phyloP scores from a whole-genome alignment of 164 flowering plant species.

The Vitis amurensis region DNA sequence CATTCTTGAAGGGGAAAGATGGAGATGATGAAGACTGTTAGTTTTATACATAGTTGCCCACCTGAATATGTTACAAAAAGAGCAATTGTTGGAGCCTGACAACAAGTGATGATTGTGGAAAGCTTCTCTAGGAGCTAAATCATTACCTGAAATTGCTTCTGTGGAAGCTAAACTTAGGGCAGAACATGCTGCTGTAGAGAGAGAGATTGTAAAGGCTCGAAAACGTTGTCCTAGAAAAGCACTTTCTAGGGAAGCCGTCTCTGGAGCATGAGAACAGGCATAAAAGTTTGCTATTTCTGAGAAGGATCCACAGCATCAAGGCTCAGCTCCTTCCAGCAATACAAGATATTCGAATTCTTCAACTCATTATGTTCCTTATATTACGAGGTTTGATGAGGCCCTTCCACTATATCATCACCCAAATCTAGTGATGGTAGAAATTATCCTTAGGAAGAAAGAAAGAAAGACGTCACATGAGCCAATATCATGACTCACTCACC shows the following conservation, averaged over 20 bases:
- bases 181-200: constrained; percentile 89
- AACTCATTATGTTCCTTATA: constrained; percentile 14
- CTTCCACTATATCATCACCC: no score
- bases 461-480: no score
- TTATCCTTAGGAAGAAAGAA: no score
- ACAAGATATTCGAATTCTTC: constrained; percentile 37
- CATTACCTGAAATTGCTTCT: constrained; percentile 52
- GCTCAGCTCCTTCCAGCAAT: constrained; percentile 34
- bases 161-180: constrained; percentile 65
- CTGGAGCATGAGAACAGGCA: constrained; percentile 35
- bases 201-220: constrained; percentile 85
- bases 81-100: constrained; percentile 64
- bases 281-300: constrained; percentile 26
- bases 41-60: no score
- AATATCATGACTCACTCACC: no score
- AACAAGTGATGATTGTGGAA: constrained; percentile 46
- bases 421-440: no score
- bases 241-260: constrained; percentile 48
- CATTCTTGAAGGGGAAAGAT: no score
- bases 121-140: constrained; percentile 37
- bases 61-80: constrained; percentile 44
- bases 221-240: constrained; percentile 78
- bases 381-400: no score
- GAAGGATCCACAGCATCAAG: constrained; percentile 38
- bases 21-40: no score